phyloP scores from a whole-genome alignment of 2,329 filamentous ascomycete genomes.

The Lomentospora prolificans region DNA sequence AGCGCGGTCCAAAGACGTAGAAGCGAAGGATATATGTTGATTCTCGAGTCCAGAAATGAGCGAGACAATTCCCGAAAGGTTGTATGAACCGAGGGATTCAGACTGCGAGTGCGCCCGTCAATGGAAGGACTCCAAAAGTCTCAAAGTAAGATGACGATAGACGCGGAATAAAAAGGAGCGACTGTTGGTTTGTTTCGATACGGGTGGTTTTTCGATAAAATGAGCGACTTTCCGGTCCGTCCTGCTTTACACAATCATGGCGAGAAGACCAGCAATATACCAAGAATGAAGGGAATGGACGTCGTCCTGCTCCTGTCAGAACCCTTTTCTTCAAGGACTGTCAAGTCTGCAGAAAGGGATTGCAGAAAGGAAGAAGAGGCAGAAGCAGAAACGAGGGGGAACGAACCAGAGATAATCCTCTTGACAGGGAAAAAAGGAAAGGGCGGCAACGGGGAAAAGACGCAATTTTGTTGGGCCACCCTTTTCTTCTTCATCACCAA shows the following conservation, averaged over 20 bases:
- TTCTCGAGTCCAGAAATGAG: background rate
- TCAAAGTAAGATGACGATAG: no score
- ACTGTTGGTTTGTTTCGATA: background rate
- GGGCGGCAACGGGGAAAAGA: background rate
- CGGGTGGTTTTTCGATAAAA: background rate
- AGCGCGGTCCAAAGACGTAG: background rate
- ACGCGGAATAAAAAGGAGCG: no score
- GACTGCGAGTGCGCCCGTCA: no score
- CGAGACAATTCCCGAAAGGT: no score
- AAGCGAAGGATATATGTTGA: background rate
- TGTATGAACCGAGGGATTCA: no score
- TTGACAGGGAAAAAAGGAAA: background rate
- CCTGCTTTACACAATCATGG: background rate
- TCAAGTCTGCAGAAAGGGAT: background rate
- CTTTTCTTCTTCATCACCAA: background rate
- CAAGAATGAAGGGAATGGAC: conserved; percentile 3
- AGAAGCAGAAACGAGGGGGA: background rate
- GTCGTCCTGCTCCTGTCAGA: background rate
- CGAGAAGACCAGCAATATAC: conserved; percentile 4
- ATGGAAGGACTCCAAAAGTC: no score
- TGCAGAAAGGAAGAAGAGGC: background rate
- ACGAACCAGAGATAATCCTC: background rate
- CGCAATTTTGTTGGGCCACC: background rate
- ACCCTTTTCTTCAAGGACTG: background rate
- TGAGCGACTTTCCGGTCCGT: background rate